Conservation (phyloP, 371 early-diverging fungal species). For the Conidiobolus incongruus region DNA sequence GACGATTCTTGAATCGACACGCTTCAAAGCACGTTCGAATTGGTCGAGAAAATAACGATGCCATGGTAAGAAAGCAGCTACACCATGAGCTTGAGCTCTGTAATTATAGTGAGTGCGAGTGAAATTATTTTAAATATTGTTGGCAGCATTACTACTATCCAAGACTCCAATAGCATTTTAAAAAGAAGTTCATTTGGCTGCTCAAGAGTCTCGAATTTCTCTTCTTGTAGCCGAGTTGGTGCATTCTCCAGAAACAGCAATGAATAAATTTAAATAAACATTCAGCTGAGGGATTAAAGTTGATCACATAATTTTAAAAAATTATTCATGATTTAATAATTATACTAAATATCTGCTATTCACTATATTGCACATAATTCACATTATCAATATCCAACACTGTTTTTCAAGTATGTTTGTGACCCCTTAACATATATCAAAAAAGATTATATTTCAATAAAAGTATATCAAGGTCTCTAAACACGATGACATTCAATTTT, state of each 20-base stretch:
- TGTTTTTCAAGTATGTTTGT: no score
- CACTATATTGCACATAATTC: no score
- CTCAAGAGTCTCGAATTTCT: conserved; percentile 1
- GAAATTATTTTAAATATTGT: background rate
- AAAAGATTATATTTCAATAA: no score
- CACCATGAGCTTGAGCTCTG: conserved; percentile 5
- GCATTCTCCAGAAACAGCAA: conserved; percentile 73
- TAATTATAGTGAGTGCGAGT: background rate
- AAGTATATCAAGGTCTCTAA: no score
- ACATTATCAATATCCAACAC: no score
- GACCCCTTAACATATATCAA: no score
- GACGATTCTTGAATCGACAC: conserved; percentile 14
- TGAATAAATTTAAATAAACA: conserved; percentile 53
- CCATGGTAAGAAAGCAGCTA: conserved; percentile 15
- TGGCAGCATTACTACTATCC: background rate
- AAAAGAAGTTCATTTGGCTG: background rate
- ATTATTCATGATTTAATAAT: no score
- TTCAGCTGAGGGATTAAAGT: conserved; percentile 14
- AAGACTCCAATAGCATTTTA: background rate
- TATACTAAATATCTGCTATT: no score
- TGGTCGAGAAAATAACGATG: conserved; percentile 12
- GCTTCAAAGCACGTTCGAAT: conserved; percentile 11
- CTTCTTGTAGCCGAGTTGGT: conserved; percentile 37
- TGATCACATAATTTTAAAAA: no score
- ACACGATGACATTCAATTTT: no score